Evolutionary conservation across 2,329 filamentous ascomycete species (phyloP), one percentile per base, ranked within the genome.

Genomic region (Macrophomina tecta): DNA sequence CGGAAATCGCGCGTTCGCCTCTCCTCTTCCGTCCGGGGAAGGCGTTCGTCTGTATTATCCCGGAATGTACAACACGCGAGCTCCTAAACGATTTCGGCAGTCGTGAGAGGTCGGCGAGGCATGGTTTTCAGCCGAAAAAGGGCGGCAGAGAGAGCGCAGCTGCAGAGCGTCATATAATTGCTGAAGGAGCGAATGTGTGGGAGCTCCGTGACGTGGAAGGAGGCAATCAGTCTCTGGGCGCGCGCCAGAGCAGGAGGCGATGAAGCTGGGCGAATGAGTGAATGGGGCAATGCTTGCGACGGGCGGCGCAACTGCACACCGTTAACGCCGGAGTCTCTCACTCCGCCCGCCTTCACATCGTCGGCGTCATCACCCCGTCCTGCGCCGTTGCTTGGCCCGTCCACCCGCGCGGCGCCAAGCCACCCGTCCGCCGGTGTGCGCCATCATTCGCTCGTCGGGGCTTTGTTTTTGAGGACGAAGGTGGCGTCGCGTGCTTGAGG

Each of bases 401-500:
- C 42, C 45, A 5, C n/a, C 28, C 16, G 58, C 58, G 58, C 42
- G 58, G 58, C 58, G 58, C 58, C 58, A 62, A 62, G 58, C 32
- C 45, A 23, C 30, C 58, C 45, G 58, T 30, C 6, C 28, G 42
- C 12, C 58, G 18, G 18, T 34, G 14, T 14, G 11, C 55, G 38
- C 23, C 48, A 30, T 30, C 48, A 3, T 14, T 28, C 16, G 18
- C 3, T 9, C 32, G 40, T 4, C 14, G 18, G 18, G 18, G 18
- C 11, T 9, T 14, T n/a, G 14, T 14, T 7, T 45, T 18, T 18
- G 18, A 18, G 18, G 18, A 18, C 18, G 40, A 14, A 45, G 9
- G 40, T 14, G 40, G 40, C 12, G 40, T 45, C 36, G 36, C 36
- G 11, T 38, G 6, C 11, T 38, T 5, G 36, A 11, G 36, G 36